Base-by-base conservation (phyloP, 768 basidiomycete species). In the Podaxis mareebaensis region DNA sequence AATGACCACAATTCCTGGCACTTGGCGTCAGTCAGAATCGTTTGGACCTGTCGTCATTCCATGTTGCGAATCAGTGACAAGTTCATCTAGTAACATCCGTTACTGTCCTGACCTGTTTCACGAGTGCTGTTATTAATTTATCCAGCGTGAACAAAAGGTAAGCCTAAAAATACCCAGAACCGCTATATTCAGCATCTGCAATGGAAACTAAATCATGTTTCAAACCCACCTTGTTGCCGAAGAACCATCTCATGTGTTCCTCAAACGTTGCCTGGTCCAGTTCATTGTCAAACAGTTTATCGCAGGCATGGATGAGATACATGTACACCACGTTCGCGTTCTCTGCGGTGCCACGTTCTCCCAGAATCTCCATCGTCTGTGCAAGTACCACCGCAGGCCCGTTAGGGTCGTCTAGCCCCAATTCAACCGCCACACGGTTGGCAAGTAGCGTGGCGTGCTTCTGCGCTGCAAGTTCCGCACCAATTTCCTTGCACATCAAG, bases 231-330 rank as follows among this genome's bases (percentile, higher is more conserved):
- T 89, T 90, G 65, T 87, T 93, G 36, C 93, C 92, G 78, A 94
- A 95, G 77, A 96, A 92, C 85, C 93, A 93, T 66, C 97, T 80
- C 87, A 98, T 87, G 70, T 94, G 93, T 73, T 99, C 97, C 74
- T 99, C 96, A 69, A 95, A 99, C 22, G 88, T 86, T n/a, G 83
- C 77, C 71, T 90, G 92, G 74, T 99, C 97, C 64, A 99, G 81
- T 71, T 99, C 96, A 65, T 85, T 90, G 69, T 95, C 95, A 72
- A 99, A 98, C 46, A 96, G 75, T 80, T 92, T 93, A 76, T 99
- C 96, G 73, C 93, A 94, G 10, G 93, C 90, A 63, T 90, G 92
- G 38, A 99, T 79, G 57, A 96, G 83, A 70, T 96, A 95, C 77
- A 87, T 80, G 77, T 99, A 99, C 64, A 93, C 90, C 70, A 91